A percentile compares a stretch with the other conserved stretches of the same genome.
These are phyloP conservation scores for Sphagnum contortum DNA, from an alignment of 225 moss, liverwort and hornwort genomes.

Conservation along the genomic window DNA sequence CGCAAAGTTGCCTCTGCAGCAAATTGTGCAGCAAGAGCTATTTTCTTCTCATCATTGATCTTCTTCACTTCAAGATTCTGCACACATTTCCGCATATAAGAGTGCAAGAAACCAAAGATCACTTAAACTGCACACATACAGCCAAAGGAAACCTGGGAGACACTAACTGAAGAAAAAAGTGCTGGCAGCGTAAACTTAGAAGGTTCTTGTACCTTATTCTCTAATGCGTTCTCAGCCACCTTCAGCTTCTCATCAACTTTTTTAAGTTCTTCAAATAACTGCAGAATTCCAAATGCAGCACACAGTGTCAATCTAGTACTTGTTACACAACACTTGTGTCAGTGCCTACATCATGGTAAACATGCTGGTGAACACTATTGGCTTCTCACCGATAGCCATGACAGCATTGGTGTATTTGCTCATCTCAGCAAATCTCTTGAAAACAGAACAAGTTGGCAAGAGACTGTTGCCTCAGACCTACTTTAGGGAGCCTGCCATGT, in stretches of 20 bases:
- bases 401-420: too few species aligned
- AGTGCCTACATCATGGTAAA: too few species aligned
- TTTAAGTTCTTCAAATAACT: slow-evolving; percentile 11
- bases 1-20: slow-evolving; percentile 22
- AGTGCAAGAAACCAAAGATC: neutral
- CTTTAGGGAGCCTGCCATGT: neutral
- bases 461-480: neutral
- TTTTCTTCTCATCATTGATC: slow-evolving; percentile 17
- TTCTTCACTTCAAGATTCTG: slow-evolving; percentile 20
- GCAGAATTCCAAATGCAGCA: neutral
- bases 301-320: too few species aligned
- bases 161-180: neutral
- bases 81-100: neutral
- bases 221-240: neutral
- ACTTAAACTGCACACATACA: too few species aligned
- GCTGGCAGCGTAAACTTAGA: neutral
- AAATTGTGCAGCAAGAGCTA: slow-evolving; percentile 14
- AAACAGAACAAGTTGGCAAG: too few species aligned
- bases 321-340: too few species aligned
- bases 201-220: slow-evolving; percentile 4
- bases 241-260: slow-evolving; percentile 9
- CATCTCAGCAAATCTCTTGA: too few species aligned
- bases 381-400: too few species aligned
- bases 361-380: too few species aligned
- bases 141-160: neutral